Conservation (phyloP, 2,329 filamentous ascomycete species). For the Apiospora koreana region DNA sequence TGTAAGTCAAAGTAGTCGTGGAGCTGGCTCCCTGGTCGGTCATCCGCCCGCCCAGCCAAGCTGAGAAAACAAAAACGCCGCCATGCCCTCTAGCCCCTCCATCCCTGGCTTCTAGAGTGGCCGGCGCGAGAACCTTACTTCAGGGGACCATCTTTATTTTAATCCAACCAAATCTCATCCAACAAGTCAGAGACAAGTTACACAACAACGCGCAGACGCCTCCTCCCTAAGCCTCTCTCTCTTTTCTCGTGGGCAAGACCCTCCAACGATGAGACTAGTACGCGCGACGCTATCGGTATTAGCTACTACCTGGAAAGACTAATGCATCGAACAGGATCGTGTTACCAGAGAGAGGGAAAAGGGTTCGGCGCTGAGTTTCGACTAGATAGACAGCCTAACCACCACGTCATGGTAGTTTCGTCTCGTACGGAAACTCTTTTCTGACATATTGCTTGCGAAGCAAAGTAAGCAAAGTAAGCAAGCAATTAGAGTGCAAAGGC, state of each 20-base stretch:
- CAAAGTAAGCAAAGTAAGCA: conserved; percentile 3
- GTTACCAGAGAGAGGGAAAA: background rate
- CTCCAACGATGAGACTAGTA: background rate
- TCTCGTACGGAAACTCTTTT: conserved; percentile 10
- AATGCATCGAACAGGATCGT: conserved; percentile 4
- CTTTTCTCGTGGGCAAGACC: background rate
- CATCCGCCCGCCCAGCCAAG: conserved; percentile 3
- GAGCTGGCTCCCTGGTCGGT: background rate
- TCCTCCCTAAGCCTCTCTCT: background rate
- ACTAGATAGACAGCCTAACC: conserved; percentile 2
- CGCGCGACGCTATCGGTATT: background rate
- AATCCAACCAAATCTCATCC: background rate
- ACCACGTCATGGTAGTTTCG: background rate
- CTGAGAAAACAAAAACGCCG: background rate
- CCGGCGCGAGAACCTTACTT: conserved; percentile 1
- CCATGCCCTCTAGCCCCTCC: background rate
- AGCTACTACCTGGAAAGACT: background rate
- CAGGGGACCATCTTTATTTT: conserved; percentile 7
- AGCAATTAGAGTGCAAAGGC: background rate
- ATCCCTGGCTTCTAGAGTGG: background rate
- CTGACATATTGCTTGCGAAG: conserved; percentile 6
- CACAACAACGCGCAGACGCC: background rate
- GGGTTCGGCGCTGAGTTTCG: conserved; percentile 10
- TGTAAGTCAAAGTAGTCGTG: background rate
- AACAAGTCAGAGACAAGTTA: background rate